Percentiles rank a stretch among this genome's conserved stretches.
Evolutionary conservation across 495 filamentous ascomycete genomes (phyloP).

Genomic region (Copromyces sp.): DNA sequence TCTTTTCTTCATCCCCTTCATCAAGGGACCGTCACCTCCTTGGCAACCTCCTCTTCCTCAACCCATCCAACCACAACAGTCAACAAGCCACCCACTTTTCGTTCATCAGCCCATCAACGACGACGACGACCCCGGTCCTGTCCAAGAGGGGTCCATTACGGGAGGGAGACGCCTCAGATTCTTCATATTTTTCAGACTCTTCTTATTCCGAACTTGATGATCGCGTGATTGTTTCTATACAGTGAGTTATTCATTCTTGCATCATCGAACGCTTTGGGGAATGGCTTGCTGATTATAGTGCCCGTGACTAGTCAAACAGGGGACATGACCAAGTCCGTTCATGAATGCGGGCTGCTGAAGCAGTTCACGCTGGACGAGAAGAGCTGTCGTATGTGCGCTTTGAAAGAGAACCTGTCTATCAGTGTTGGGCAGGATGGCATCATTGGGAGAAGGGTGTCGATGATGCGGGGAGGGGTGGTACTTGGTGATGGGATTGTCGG

Average conservation of each 20-base stretch:
- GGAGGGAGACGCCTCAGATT: not conserved
- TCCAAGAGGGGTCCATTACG: too few species aligned
- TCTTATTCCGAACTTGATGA: not conserved
- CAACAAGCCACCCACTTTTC: conserved; percentile 20
- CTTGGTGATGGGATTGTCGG: conserved; percentile 38
- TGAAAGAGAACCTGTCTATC: conserved; percentile 26
- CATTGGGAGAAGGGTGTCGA: conserved; percentile 36
- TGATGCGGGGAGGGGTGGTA: conserved; percentile 19
- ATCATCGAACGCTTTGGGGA: not conserved
- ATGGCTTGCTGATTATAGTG: not conserved
- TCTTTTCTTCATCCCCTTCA: conserved; percentile 7
- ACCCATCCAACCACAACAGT: conserved; percentile 16
- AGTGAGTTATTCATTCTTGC: conserved; percentile 8
- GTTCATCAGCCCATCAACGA: conserved; percentile 7
- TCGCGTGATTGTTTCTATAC: conserved; percentile 19
- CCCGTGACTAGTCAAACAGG: conserved; percentile 24
- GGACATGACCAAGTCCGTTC: conserved; percentile 23
- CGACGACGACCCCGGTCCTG: not conserved
- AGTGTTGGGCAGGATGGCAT: conserved; percentile 34
- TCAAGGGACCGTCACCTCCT: conserved; percentile 1
- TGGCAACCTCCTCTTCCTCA: conserved; percentile 23
- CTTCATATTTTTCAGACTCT: not conserved
- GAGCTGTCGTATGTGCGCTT: not conserved
- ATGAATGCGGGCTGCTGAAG: conserved; percentile 25
- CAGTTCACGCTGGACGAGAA: conserved; percentile 15